Evolutionary conservation across 345 rosid species (phyloP).

Genomic region (Brassica nigra): DNA sequence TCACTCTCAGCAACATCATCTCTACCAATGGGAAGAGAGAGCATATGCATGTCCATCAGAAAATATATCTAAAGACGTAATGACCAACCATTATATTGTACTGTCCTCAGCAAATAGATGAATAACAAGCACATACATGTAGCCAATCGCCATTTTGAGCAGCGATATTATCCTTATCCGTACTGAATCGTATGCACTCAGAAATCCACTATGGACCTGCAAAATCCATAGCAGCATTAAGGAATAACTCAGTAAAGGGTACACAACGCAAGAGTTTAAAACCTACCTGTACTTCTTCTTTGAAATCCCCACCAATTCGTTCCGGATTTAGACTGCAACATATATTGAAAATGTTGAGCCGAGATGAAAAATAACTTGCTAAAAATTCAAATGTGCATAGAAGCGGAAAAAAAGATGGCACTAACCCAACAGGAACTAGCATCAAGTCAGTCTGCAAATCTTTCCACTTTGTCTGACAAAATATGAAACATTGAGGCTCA

Average conservation of each 20-base stretch:
- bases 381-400: conserved; percentile 13
- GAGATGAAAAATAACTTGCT: conserved; percentile 16
- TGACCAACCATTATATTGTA: background rate
- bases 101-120: conserved; percentile 2
- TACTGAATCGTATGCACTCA: conserved; percentile 89
- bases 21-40: conserved; percentile 43
- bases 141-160: conserved; percentile 65
- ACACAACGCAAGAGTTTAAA: conserved; percentile 10
- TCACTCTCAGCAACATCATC: conserved; percentile 52
- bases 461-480: conserved; percentile 85
- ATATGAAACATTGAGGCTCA: conserved; percentile 31
- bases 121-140: conserved; percentile 54
- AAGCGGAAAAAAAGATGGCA: background rate
- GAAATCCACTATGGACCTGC: conserved; percentile 93
- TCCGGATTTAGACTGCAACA: conserved; percentile 81
- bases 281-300: conserved; percentile 86
- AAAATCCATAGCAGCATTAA: conserved; percentile 26
- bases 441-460: conserved; percentile 90
- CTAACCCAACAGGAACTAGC: conserved; percentile 89
- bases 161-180: conserved; percentile 75
- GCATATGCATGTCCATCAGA: conserved; percentile 11
- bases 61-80: background rate
- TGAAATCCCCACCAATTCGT: conserved; percentile 92
- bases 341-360: background rate
- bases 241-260: background rate